A percentile compares a stretch with the other conserved stretches of the same genome.
phyloP scores from a whole-genome alignment of 495 filamentous ascomycete genomes.

The Wilcoxina mikolae region DNA sequence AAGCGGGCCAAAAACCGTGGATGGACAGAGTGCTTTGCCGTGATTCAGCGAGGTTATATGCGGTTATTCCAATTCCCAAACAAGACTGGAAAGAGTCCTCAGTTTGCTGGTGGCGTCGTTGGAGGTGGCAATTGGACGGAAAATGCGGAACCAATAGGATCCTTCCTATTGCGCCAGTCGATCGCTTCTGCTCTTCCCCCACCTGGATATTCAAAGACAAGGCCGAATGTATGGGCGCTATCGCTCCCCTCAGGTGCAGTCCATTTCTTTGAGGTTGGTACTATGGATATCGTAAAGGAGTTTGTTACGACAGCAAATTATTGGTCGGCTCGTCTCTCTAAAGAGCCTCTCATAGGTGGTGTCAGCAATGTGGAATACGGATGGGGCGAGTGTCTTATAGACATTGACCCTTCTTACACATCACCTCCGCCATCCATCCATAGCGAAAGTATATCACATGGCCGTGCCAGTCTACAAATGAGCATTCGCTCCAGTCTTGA shows the following conservation, averaged over 20 bases:
- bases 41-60: conserved; percentile 91
- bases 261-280: conserved; percentile 94
- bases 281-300: conserved; percentile 82
- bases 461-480: conserved; percentile 51
- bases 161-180: conserved; percentile 79
- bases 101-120: conserved; percentile 50
- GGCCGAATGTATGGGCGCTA: conserved; percentile 92
- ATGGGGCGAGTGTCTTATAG: conserved; percentile 83
- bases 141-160: conserved; percentile 72
- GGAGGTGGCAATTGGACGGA: conserved; percentile 96
- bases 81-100: conserved; percentile 46
- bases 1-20: conserved; percentile 84
- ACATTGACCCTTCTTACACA: conserved; percentile 40
- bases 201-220: conserved; percentile 79
- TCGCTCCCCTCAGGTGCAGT: conserved; percentile 83
- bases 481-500: conserved; percentile 61
- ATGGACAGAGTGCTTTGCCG: conserved; percentile 94
- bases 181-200: conserved; percentile 80
- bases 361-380: conserved; percentile 97
- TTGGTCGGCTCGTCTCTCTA: conserved; percentile 87
- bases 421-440: conserved; percentile 30
- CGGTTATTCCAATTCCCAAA: conserved; percentile 73
- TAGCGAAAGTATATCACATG: conserved; percentile 12
- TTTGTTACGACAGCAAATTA: conserved; percentile 95
- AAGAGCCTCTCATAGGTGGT: conserved; percentile 78